Conservation (phyloP, 73 alveolate species). For the Paramecium sonneborni region DNA sequence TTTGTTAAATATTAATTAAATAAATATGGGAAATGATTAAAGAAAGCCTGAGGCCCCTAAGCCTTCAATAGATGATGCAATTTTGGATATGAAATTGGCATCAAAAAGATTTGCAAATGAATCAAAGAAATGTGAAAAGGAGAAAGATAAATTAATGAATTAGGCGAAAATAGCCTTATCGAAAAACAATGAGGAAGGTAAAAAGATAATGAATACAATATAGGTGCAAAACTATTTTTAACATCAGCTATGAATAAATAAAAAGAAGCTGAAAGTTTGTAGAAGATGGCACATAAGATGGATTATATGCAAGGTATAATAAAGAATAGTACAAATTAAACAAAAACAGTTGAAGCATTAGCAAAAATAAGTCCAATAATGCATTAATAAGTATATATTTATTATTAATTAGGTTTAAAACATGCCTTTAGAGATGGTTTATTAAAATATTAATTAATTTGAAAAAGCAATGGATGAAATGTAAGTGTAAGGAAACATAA, state of each 20-base stretch:
- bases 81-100: not conserved
- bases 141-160: not conserved
- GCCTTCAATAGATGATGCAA: slow-evolving; percentile 6
- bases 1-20: not conserved
- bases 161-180: not conserved
- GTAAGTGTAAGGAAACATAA: not conserved
- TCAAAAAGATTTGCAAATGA: not conserved
- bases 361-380: not conserved
- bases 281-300: slow-evolving; percentile 31
- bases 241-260: slow-evolving; percentile 42
- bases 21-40: not conserved
- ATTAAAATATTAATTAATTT: not conserved
- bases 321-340: not conserved
- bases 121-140: not conserved
- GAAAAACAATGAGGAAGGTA: not conserved
- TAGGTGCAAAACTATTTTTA: not conserved
- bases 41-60: not conserved
- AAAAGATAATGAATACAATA: not conserved
- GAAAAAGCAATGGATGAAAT: slow-evolving; percentile 40
- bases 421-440: slow-evolving; percentile 32
- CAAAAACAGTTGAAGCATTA: not conserved
- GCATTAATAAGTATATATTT: not conserved
- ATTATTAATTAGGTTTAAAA: not conserved
- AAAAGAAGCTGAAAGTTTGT: not conserved
- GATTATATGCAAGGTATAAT: slow-evolving; percentile 19